Base-by-base conservation (phyloP, 2,329 filamentous ascomycete species). In the Penicillium sp. region DNA sequence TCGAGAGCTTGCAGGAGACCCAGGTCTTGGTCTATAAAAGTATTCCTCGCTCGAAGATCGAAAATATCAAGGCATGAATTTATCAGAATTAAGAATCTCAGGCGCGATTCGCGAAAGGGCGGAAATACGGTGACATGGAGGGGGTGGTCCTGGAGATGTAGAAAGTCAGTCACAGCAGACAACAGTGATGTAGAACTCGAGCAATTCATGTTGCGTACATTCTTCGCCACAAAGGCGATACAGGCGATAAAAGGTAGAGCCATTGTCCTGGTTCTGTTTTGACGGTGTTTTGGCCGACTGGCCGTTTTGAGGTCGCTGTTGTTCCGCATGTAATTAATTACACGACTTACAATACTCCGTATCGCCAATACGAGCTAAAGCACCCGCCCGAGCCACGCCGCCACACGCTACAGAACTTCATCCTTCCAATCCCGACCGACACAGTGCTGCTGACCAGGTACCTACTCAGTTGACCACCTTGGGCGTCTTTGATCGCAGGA, bases 11-110 rank as follows among this genome's bases (percentile, higher is more conserved):
- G 93, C 51, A 99, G 82, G 12, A 97, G 83, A 28, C 94, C 93
- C 63, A 94, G 87, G 71, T 97, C 93, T 65, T 94, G 91, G 51
- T 90, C 89, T 58, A 83, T 77, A 21, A 83, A 83, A 66, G 88
- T 88, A 66, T 85, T 82, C 54, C 88, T 87, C 62, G 90, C 82
- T 57, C 91, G 90, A 59, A 92, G 84, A 66, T 94, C 90, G 74
- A 99, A 97, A 62, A 97, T 86, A 75, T 99, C 94, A 63, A 99
- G 88, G 57, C 90, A 94, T 58, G 88, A 89, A 63, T 91, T 94
- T 60, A 97, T 85, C 49, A 97, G 83, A 66, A 97, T 91, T 35
- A 89, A 91, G 78, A 94, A 97, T 70, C 96, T 91, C 11, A 97
- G 83, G 60, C 71, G 80, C 52, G 80, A 63, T 48, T 81, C 76